Evolutionary conservation across 208 protist species (phyloP), one percentile per base, ranked within the genome.

Genomic region (Acanthamoeba sp.): DNA sequence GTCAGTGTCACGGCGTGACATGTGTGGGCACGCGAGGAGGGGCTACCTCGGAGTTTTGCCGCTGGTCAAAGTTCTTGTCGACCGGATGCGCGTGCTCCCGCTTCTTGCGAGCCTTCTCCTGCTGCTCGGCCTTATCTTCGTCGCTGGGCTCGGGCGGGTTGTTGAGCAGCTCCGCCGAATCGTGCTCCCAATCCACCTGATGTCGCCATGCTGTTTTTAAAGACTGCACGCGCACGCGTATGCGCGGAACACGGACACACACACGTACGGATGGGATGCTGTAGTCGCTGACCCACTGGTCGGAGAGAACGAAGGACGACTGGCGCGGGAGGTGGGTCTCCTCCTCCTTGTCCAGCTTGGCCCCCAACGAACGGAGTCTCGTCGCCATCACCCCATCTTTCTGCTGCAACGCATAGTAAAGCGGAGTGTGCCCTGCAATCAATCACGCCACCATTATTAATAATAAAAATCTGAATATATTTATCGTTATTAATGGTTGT

Each of bases 131-230:
- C 36, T 27, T 27, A 1, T 78, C n/a, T 27, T 78, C 34, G 29
- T 78, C 69, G 22, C 16, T 12, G 18, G 29, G 76, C 32, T 85
- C 45, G 42, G 45, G 76, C 27, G 45, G 76, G 42, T 57, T 85
- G 20, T 85, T 45, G 45, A 85, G 42, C 45, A 85, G 38, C 32
- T 48, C 45, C 36, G 18, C 76, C 12, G 76, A 12, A 32, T 85
- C 76, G 42, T 52, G 76, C 76, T 85, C 76, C 38, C 38, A 85
- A 32, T 85, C 45, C 42, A 85, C 76, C 45, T 82, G 32, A 29
- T 38, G 27, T 24, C 5, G n/a, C 27, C 27, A 16, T 24, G 2
- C 27, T 59, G 55, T 27, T 5, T 59, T n/a, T 59, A 27, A 4
- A 59, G 2, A n/a, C 22, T 22, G 55, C 55, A 59, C 55, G 16